Conservation (phyloP, 345 rosid species). For the Zanthoxylum bungeanum region DNA sequence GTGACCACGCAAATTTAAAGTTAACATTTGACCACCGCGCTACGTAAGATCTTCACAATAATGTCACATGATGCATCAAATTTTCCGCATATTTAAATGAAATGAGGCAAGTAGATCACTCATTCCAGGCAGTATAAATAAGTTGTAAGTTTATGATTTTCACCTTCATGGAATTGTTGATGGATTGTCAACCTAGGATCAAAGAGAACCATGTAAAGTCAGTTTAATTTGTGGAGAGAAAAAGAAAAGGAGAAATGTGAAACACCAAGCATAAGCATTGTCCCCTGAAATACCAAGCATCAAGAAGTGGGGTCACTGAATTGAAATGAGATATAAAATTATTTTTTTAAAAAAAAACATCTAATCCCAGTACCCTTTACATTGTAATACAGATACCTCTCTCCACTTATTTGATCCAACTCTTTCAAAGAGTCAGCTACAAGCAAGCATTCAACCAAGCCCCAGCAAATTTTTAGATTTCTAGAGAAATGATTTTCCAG, state of each 20-base stretch:
- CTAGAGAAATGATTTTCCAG: constrained; percentile 37
- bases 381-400: constrained; percentile 19
- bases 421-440: constrained; percentile 28
- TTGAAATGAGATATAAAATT: constrained; percentile 19
- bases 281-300: constrained; percentile 42
- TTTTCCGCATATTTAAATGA: neutral
- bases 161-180: constrained; percentile 20
- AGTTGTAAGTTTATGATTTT: constrained; percentile 19
- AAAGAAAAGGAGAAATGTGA: constrained; percentile 18
- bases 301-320: constrained; percentile 37
- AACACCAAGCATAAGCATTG: constrained; percentile 41
- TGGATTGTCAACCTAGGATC: constrained; percentile 25
- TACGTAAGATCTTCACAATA: too few species aligned
- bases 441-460: constrained; percentile 17
- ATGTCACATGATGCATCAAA: neutral
- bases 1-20: too few species aligned
- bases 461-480: neutral
- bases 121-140: constrained; percentile 17
- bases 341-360: constrained; percentile 2
- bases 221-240: constrained; percentile 32
- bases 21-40: too few species aligned
- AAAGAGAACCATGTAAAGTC: constrained; percentile 32
- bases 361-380: constrained; percentile 14
- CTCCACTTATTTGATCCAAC: constrained; percentile 35
- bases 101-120: neutral